Base-by-base conservation (phyloP, 768 basidiomycete genomes). In the Panaeolus papilionaceus region DNA sequence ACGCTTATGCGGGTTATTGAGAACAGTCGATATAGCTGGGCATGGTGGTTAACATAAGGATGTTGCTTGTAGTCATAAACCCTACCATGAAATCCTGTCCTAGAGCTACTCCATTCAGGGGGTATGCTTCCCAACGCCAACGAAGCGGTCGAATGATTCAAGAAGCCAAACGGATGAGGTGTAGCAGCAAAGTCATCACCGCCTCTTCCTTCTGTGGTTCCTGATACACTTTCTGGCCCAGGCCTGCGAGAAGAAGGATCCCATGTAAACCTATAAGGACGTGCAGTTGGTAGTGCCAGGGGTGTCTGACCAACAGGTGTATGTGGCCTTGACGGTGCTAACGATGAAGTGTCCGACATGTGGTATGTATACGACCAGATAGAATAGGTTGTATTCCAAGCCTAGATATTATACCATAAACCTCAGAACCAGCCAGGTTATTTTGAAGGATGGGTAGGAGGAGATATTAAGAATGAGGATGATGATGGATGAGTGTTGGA, bases 21-120 rank as follows among this genome's bases (percentile, higher is more conserved):
- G 86, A 33, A 98, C 93, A 18, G 94, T 96, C 9, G 96, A 96
- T 70, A 98, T 96, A 44, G 95, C 96, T 98, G 76, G 14, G 64
- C 44, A 47, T 44, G 38, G 64, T 63, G 18, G 14, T 58, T 23
- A 67, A 64, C 39, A 61, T 23, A n/a, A 6, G 40, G 38, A 28
- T 67, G 39, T 40, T 63, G 54, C 70, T 18, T 45, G 10, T 61
- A 47, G 16, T 68, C 58, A 62, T 62, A 63, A 37, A 78, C 87
- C 47, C 66, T 76, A 93, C 95, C 95, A 76, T 97, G 93, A 80
- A 97, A 96, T 8, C 95, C 95, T 71, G 94, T 91, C 54, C 86
- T 88, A 16, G 91, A 82, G 75, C 92, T 93, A 72, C 91, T 92
- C 93, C 93, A 95, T 75, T 91, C 87, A 28, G 82, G 75, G 0